Base-by-base conservation (phyloP, 805 yeast species). In the Kluyveromyces starmeri region DNA sequence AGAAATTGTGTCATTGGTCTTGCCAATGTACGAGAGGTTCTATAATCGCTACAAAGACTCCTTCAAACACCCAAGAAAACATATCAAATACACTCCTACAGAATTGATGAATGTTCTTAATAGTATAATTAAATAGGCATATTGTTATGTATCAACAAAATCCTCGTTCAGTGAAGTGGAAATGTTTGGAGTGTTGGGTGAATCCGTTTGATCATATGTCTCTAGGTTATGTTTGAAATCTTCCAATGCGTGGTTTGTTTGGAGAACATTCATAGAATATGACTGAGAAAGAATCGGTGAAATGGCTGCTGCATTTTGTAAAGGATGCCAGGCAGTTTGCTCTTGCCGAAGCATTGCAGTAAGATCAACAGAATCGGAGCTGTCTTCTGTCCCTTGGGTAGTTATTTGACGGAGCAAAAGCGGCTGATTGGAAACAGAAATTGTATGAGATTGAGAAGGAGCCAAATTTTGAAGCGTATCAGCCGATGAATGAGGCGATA, bases 11-110 rank as follows among this genome's bases (percentile, higher is more conserved):
- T 51, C 77, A 22, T 74, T 85, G 45, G 78, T 92, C 34, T 68
- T 76, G 39, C 95, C 95, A 10, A 72, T 89, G 36, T 89, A 89
- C 59, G 77, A 79, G 50, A 75, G 92, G 48, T 81, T 89, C 53
- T 79, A 83, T 56, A 85, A 82, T 46, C 82, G 83, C 55, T 58
- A 58, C 40, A 51, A 55, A 25, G 59, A 52, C 24, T 43, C 55
- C 3, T 58, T 58, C 37, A 58, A 58, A 34, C 55, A 58, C 39
- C 59, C 59, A 22, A 50, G 59, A 35, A 58, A 58, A 35, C 61
- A 58, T 40, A 53, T 58, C 28, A 57, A 50, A 37, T 58, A 55
- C 33, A 50, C 57, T n/a, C 63, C 59, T 9, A 48, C 41, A 28
- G 60, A 51, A 29, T 36, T 54, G 26, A 53, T 50, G 5, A 38